A percentile compares a stretch with the other conserved stretches of the same genome.
Evolutionary conservation across 75 land plant genomes (phyloP).

Genomic region (Ceratopteris richardii): DNA sequence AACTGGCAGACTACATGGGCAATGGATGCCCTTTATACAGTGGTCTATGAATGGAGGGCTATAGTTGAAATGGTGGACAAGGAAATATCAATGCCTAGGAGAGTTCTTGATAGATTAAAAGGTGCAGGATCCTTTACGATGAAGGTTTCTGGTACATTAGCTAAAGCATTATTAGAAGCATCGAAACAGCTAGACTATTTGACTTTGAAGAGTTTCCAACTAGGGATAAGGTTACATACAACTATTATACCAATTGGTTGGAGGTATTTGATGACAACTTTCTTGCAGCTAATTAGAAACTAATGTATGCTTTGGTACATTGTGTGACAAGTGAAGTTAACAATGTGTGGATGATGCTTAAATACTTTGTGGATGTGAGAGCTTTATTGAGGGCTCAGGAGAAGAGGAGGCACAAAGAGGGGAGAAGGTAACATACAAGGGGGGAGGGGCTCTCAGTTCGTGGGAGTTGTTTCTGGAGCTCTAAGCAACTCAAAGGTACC

Average conservation of each 20-base stretch:
- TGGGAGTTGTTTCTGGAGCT: too few species aligned
- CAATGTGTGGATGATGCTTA: too few species aligned
- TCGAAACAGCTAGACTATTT: conserved; percentile 94
- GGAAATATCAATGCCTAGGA: conserved; percentile 69
- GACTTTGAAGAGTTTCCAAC: conserved; percentile 98
- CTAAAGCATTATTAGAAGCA: conserved; percentile 94
- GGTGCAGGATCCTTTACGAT: conserved; percentile 95
- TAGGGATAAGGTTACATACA: conserved; percentile 95
- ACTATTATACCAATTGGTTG: conserved; percentile 96
- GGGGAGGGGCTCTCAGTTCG: too few species aligned
- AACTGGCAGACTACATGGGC: conserved; percentile 99
- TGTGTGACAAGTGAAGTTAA: conserved; percentile 56
- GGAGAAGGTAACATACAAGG: too few species aligned
- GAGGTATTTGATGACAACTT: conserved; percentile 98
- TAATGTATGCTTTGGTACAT: too few species aligned
- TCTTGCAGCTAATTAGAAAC: conserved; percentile 63
- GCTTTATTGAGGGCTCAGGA: too few species aligned
- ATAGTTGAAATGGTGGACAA: conserved; percentile 89
- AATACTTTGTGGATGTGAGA: too few species aligned
- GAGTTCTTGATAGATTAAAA: conserved; percentile 76
- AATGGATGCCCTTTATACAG: conserved; percentile 62
- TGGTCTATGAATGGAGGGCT: conserved; percentile 77
- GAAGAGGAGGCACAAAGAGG: too few species aligned
- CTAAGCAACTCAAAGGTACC: too few species aligned
- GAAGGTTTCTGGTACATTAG: conserved; percentile 97